phyloP scores from a whole-genome alignment of 768 basidiomycete species.

The Boletus barrowsii region DNA sequence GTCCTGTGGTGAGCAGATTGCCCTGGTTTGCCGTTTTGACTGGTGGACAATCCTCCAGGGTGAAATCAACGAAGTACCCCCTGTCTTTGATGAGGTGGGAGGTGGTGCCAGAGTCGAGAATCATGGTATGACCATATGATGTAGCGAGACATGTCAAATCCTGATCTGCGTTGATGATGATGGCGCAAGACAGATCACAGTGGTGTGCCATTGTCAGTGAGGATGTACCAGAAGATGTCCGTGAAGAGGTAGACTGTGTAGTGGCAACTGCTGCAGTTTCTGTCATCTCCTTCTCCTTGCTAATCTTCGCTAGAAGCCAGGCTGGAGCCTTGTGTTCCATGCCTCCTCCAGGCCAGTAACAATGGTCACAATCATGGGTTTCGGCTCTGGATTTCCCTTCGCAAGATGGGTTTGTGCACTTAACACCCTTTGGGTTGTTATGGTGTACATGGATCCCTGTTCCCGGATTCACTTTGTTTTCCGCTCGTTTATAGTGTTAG shows the following conservation, averaged over 20 bases:
- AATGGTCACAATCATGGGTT: neutral
- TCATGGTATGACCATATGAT: too few species aligned
- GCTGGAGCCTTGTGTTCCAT: neutral
- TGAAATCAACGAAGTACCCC: neutral
- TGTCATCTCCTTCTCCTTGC: neutral
- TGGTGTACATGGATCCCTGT: neutral
- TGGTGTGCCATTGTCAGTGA: too few species aligned
- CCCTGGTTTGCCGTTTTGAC: neutral
- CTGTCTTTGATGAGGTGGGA: neutral
- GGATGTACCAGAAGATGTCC: too few species aligned
- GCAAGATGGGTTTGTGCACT: neutral
- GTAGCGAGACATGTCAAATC: too few species aligned
- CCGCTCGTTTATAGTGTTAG: too few species aligned
- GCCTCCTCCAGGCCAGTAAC: neutral
- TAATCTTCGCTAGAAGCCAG: too few species aligned
- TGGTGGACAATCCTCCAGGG: neutral
- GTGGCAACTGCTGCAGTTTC: neutral
- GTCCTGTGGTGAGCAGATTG: accelerated
- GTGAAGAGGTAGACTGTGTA: too few species aligned
- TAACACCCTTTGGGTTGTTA: neutral
- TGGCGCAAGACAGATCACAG: neutral
- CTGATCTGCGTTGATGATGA: accelerated
- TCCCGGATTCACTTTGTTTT: accelerated
- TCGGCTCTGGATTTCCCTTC: accelerated
- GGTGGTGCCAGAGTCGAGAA: neutral